Evolutionary conservation across 129 eudicot genomes (phyloP).

Genomic region (Erigeron canadensis): DNA sequence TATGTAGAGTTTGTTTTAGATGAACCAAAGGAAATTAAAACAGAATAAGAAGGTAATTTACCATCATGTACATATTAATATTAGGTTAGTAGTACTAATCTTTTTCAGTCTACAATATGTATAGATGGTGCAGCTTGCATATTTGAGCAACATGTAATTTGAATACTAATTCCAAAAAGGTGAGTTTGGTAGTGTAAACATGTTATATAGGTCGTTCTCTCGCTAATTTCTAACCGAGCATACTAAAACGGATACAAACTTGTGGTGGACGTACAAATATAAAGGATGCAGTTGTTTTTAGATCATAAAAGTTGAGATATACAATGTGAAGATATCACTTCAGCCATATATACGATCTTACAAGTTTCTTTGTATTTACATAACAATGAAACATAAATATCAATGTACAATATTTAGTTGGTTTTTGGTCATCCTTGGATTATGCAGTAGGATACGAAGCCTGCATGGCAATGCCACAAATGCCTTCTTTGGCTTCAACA

Average conservation of each 20-base stretch:
- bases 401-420: too few species aligned
- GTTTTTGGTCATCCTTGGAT: too few species aligned
- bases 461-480: too few species aligned
- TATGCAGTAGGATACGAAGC: too few species aligned
- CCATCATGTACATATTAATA: background rate
- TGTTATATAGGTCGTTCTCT: too few species aligned
- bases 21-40: constrained; percentile 56
- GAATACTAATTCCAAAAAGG: background rate
- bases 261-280: background rate
- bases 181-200: constrained; percentile 2
- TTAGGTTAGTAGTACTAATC: background rate
- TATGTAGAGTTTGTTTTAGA: constrained; percentile 85
- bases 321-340: too few species aligned
- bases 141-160: background rate
- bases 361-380: too few species aligned
- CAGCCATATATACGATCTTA: too few species aligned
- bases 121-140: background rate
- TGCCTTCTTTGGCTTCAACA: too few species aligned
- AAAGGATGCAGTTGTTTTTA: too few species aligned
- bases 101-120: background rate
- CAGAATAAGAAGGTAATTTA: constrained; percentile 26
- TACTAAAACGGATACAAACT: background rate
- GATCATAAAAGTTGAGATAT: too few species aligned
- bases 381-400: too few species aligned
- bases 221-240: background rate